These are phyloP conservation scores for Coemansia sp. DNA, from an alignment of 192 early-diverging fungal species.

Conservation along the genomic window DNA sequence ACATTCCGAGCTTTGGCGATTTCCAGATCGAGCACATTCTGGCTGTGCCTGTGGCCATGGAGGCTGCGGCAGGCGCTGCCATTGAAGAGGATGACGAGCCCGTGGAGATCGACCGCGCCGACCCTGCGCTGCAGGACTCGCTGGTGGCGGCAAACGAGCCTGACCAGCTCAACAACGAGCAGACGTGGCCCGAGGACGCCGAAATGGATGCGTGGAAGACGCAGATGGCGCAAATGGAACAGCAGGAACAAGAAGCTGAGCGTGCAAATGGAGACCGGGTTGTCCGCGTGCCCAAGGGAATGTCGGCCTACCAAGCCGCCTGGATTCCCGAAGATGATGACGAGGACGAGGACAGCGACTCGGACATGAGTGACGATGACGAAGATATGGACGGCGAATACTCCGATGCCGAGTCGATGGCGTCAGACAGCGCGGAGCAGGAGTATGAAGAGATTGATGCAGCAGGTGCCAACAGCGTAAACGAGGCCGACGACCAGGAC, in stretches of 20 bases:
- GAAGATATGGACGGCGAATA: constrained; percentile 20
- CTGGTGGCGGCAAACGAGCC: constrained; percentile 85
- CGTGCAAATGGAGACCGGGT: constrained; percentile 24
- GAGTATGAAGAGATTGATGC: neutral
- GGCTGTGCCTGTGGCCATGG: constrained; percentile 29
- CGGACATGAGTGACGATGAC: constrained; percentile 20
- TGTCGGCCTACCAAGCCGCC: constrained; percentile 94
- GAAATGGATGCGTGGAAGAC: constrained; percentile 80
- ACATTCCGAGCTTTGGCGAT: constrained; percentile 91
- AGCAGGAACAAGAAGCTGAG: constrained; percentile 20
- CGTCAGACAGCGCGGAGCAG: constrained; percentile 8
- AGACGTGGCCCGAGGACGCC: constrained; percentile 98
- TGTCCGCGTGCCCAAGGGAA: constrained; percentile 90
- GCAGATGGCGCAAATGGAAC: constrained; percentile 50
- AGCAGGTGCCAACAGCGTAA: neutral
- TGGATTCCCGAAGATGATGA: constrained; percentile 87
- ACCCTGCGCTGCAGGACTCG: constrained; percentile 71
- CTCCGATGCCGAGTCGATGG: constrained; percentile 17
- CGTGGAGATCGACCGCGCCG: constrained; percentile 66
- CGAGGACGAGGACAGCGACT: constrained; percentile 55
- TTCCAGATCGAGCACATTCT: constrained; percentile 80
- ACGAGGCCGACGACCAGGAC: neutral
- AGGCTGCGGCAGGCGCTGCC: constrained; percentile 29
- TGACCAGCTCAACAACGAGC: constrained; percentile 87
- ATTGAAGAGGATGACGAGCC: constrained; percentile 43